Evolutionary conservation across 257 asterid genomes (phyloP), one percentile per base, ranked within the genome.

Genomic region (Gentiana dahurica): DNA sequence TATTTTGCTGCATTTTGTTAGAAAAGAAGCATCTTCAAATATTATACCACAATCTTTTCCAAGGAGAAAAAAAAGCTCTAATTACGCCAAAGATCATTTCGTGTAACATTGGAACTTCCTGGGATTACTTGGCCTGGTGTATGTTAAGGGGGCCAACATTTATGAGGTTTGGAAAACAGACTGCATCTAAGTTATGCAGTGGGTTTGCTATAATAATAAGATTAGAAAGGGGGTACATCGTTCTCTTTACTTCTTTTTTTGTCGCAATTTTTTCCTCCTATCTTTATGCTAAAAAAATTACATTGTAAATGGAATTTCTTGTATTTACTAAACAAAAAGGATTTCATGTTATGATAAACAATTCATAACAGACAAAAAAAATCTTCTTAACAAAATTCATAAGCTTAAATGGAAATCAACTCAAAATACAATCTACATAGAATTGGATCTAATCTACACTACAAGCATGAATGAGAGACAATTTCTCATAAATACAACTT

Each of bases 121-220:
- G 98, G 62, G 97, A 91, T 72, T 91, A 91, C 72, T 77, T 87
- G 74, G 98, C 98, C 90, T 87, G 98, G 98, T 91, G 97, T 74
- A 87, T 91, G 98, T 59, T 91, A 75, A 15, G 64, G 87, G 61
- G 98, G 98, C 41, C 98, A 91, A 78, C 98, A 91, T 69, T 74
- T 91, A 65, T 71, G 98, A 73, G 92, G 95, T 48, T 72, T 90
- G 94, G 98, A 90, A 82, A 90, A 87, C 77, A 79, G 96, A 72
- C 73, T 90, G 72, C 95, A 87, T 74, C 78, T 90, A 49, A 87
- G 84, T 65, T 90, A 95, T 71, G 95, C 68, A 38, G 96, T 90
- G 51, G 98, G 98, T 65, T 81, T 90, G 75, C 77, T 90, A 71
- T 90, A 55, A 74, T 62, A 10, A 12, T 59, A 62, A 61, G 58